Evolutionary conservation across 2,329 filamentous ascomycete genomes (phyloP), one percentile per base, ranked within the genome.

Genomic region (Arthrobotrys megalospora): DNA sequence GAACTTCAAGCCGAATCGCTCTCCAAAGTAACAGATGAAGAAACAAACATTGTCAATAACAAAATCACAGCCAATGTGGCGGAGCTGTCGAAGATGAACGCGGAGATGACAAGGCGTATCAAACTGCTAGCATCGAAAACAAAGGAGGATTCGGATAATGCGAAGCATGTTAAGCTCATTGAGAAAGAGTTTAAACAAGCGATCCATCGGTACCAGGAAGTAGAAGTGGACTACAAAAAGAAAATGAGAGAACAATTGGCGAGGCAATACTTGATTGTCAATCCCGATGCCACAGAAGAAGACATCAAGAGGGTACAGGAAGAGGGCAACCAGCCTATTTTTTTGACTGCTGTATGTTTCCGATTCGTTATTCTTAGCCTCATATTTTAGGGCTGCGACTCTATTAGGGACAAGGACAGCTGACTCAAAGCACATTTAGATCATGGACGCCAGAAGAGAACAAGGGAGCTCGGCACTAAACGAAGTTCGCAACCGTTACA

Each of bases 21-120:
- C 80, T 89, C 91, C 82, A 92, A 94, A 82, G 90, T 92, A 75
- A 92, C 94, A 83, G 90, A 90, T 81, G 90, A 89, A 45, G 86
- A 88, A 63, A 89, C 90, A 67, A 91, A 90, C 82, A 87, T 89
- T 78, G 89, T 89, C 55, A 89, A 90, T 82, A 89, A 89, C 79
- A 88, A 92, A 82, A 89, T 97, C 80, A 92, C 96, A 80, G 86
- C 87, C 73, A 88, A 94, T 76, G 91, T 90, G 81, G 88, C 91
- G 48, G 91, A 95, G 80, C 94, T 94, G 81, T 96, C 97, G 90
- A 89, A 89, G 63, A 87, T 91, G 67, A 97, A 97, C 87, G 91
- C 92, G 79, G 89, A 88, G 76, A 89, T 98, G 71, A 92, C 92
- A 72, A 90, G 91, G 66, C 91, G 92, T 64, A 90, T 97, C 80